Evolutionary conservation across 805 yeast genomes (phyloP).

Genomic region (Wickerhamiella sorbophila): DNA sequence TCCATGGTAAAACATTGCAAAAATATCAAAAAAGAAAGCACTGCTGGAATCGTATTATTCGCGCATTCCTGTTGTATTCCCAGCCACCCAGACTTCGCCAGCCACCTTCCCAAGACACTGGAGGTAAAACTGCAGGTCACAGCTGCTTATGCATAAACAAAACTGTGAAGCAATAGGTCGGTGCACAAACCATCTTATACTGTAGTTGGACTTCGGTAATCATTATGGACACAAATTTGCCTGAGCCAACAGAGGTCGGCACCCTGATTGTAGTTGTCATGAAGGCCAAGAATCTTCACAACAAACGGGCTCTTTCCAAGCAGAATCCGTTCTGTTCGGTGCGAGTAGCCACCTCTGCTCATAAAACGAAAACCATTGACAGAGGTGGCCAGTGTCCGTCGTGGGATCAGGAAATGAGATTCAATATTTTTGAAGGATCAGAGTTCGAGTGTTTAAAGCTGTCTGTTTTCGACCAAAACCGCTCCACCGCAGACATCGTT

Average conservation of each 20-base stretch:
- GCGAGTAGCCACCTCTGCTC: conserved; percentile 67
- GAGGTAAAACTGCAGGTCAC: too few relatives aligned
- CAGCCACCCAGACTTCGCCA: too few relatives aligned
- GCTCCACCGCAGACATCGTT: conserved; percentile 61
- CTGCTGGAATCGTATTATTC: too few relatives aligned
- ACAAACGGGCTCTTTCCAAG: conserved; percentile 73
- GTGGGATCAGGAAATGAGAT: conserved; percentile 40
- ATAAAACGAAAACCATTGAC: conserved; percentile 58
- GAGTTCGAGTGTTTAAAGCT: conserved; percentile 47
- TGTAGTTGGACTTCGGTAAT: too few relatives aligned
- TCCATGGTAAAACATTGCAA: too few relatives aligned
- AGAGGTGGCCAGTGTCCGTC: conserved; percentile 92
- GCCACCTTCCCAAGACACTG: too few relatives aligned
- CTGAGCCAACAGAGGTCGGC: conserved; percentile 24
- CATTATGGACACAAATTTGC: neutral
- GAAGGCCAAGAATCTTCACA: conserved; percentile 75
- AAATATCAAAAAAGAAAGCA: too few relatives aligned
- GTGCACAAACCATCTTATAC: too few relatives aligned
- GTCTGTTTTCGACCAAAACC: conserved; percentile 72
- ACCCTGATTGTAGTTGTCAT: conserved; percentile 61
- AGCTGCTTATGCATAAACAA: too few relatives aligned
- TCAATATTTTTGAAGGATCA: conserved; percentile 17
- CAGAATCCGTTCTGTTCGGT: conserved; percentile 85
- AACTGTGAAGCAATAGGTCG: too few relatives aligned
- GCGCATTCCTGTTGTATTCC: too few relatives aligned